phyloP scores from a whole-genome alignment of 2,329 filamentous ascomycete genomes.

The Trichoderma polysporum region DNA sequence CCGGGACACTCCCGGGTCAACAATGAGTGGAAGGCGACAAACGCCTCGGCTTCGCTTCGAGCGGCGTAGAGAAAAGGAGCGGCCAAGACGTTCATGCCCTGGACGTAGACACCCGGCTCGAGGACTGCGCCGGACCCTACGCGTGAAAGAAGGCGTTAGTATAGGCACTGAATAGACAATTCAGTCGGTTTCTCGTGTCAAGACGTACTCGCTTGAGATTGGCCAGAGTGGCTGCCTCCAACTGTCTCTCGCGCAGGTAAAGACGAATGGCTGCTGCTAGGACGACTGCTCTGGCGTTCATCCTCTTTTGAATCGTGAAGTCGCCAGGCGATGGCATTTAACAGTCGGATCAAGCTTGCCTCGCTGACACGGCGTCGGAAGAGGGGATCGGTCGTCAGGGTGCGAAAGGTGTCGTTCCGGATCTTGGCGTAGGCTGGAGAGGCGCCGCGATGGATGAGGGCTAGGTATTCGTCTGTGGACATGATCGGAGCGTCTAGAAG shows the following conservation, averaged over 20 bases:
- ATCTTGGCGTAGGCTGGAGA: slow-evolving; percentile 97
- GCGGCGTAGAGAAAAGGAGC: slow-evolving; percentile 95
- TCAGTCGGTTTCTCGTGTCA: not conserved
- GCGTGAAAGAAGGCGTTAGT: slow-evolving; percentile 41
- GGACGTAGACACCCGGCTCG: slow-evolving; percentile 85
- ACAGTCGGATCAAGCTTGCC: slow-evolving; percentile 86
- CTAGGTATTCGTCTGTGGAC: slow-evolving; percentile 83
- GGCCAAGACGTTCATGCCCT: slow-evolving; percentile 98
- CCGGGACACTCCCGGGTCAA: slow-evolving; percentile 86
- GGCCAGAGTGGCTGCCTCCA: slow-evolving; percentile 36
- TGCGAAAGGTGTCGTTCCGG: slow-evolving; percentile 96
- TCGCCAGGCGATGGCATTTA: slow-evolving; percentile 94
- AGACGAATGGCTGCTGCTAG: slow-evolving; percentile 40
- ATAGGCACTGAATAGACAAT: slow-evolving; percentile 36
- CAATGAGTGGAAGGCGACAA: slow-evolving; percentile 83
- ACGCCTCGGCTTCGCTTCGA: slow-evolving; percentile 91
- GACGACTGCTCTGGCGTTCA: slow-evolving; percentile 38
- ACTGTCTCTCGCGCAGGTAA: slow-evolving; percentile 36
- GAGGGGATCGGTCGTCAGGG: slow-evolving; percentile 92
- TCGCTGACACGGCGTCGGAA: slow-evolving; percentile 95
- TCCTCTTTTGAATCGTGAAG: slow-evolving; percentile 74
- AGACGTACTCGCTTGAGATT: slow-evolving; percentile 41
- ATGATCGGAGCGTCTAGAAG: slow-evolving; percentile 85
- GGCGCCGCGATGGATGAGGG: slow-evolving; percentile 85
- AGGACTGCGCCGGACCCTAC: slow-evolving; percentile 54